phyloP scores from a whole-genome alignment of 2,329 filamentous ascomycete species.

The Sarocladiaceae sp. region DNA sequence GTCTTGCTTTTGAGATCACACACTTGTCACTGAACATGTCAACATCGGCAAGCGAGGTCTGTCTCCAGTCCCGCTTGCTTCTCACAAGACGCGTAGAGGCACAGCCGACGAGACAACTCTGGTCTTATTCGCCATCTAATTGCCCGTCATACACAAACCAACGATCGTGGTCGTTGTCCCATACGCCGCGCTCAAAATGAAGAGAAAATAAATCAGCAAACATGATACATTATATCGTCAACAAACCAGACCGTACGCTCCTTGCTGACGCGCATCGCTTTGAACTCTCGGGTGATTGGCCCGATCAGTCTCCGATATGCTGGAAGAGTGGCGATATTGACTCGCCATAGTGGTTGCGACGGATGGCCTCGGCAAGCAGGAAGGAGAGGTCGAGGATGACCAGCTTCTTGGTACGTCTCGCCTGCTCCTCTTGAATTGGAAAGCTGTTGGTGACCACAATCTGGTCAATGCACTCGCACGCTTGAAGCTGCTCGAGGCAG shows the following conservation, averaged over 20 bases:
- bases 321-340: constrained; percentile 69
- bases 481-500: constrained; percentile 83
- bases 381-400: constrained; percentile 85
- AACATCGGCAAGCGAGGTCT: no score
- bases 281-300: neutral
- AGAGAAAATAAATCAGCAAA: constrained; percentile 12
- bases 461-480: constrained; percentile 87
- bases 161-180: constrained; percentile 1
- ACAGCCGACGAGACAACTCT: neutral
- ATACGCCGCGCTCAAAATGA: constrained; percentile 8
- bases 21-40: no score
- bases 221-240: constrained; percentile 18
- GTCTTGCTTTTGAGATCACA: no score
- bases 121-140: constrained; percentile 5
- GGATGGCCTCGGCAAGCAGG: constrained; percentile 85
- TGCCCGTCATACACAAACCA: neutral
- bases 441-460: constrained; percentile 98
- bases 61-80: no score
- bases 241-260: constrained; percentile 3
- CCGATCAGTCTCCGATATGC: constrained; percentile 52
- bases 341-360: constrained; percentile 95
- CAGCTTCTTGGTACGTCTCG: constrained; percentile 72
- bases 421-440: constrained; percentile 75
- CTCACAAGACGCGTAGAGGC: no score
- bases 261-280: neutral